These are phyloP conservation scores for Stipa capillata DNA, from an alignment of 176 grass and related monocot species.

Conservation along the genomic window DNA sequence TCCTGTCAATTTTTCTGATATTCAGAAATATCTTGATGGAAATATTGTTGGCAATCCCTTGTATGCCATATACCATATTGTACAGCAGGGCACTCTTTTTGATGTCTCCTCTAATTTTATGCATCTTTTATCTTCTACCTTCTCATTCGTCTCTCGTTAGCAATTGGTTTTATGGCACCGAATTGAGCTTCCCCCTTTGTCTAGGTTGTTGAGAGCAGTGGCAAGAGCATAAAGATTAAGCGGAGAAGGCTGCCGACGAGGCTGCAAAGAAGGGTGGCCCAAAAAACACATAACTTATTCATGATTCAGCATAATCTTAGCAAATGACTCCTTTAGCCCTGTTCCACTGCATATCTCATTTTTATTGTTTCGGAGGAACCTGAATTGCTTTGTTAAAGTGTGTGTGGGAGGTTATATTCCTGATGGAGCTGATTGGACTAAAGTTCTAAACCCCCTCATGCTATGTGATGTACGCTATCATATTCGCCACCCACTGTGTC, in stretches of 20 bases:
- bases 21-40: neutral
- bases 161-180: no score
- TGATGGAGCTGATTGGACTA: neutral
- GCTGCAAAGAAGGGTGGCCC: constrained; percentile 77
- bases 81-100: no score
- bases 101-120: no score
- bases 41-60: neutral
- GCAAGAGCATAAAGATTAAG: constrained; percentile 92
- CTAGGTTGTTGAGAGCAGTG: constrained; percentile 80
- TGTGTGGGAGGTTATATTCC: neutral
- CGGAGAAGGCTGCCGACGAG: constrained; percentile 81
- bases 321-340: no score
- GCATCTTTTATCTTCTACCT: neutral
- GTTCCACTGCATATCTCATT: neutral
- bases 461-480: no score
- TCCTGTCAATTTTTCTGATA: neutral
- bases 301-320: neutral
- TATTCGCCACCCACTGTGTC: no score
- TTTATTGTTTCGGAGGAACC: constrained; percentile 1
- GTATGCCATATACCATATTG: no score
- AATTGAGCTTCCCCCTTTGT: neutral
- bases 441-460: no score
- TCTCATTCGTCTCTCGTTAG: no score
- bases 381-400: neutral
- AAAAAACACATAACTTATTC: constrained; percentile 19